Percentiles rank a stretch among this genome's conserved stretches.
Evolutionary conservation across 306 rosid genomes (phyloP).

Genomic region (Sesbania bispinosa): DNA sequence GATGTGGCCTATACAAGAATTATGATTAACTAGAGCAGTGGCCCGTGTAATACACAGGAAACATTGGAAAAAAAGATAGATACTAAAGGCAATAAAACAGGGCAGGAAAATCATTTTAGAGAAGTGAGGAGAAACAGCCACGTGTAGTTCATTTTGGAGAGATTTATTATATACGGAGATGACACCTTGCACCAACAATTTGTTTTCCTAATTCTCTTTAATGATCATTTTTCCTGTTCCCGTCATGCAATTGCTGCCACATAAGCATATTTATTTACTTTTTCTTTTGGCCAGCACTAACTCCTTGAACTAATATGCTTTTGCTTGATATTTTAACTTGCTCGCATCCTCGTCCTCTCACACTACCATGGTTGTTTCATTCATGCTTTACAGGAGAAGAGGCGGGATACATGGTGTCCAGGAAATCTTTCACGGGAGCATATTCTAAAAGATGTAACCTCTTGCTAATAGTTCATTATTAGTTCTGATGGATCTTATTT

Average conservation of each 20-base stretch:
- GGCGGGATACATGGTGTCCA: constrained; percentile 95
- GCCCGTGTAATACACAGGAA: too few relatives aligned
- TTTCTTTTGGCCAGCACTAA: neutral
- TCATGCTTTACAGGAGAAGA: constrained; percentile 67
- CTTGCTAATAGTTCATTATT: neutral
- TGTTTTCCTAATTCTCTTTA: constrained; percentile 5
- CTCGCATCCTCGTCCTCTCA: neutral
- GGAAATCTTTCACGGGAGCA: constrained; percentile 56
- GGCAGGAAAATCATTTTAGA: too few relatives aligned
- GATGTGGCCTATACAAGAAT: too few relatives aligned
- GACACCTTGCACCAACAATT: neutral
- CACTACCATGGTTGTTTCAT: constrained; percentile 24
- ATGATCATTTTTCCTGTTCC: neutral
- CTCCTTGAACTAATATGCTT: constrained; percentile 1
- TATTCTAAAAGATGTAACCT: constrained; percentile 54
- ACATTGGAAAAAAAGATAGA: too few relatives aligned
- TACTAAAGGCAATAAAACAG: too few relatives aligned
- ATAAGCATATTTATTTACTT: neutral
- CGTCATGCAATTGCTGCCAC: neutral
- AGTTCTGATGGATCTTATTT: neutral
- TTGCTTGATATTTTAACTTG: neutral
- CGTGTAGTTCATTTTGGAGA: too few relatives aligned
- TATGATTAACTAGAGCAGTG: too few relatives aligned
- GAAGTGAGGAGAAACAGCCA: too few relatives aligned
- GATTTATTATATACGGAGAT: too few relatives aligned